Conservation (phyloP, 768 basidiomycete genomes). For the Lentinula raphanica region DNA sequence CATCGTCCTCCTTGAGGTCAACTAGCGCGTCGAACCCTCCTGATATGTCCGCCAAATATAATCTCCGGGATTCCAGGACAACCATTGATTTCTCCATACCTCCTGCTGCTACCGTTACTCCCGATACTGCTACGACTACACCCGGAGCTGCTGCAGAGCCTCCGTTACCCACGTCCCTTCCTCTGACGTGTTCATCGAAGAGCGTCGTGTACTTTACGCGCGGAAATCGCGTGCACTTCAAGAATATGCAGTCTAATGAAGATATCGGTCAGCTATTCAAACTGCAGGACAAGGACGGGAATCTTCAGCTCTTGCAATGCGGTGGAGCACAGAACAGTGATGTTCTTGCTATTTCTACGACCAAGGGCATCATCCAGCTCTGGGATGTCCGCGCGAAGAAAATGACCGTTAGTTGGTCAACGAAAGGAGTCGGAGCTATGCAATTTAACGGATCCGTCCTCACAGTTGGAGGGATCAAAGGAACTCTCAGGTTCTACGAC, state of each 20-base stretch:
- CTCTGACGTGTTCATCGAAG: conserved; percentile 36
- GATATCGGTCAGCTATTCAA: conserved; percentile 49
- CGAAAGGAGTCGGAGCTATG: conserved; percentile 57
- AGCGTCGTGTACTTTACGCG: conserved; percentile 47
- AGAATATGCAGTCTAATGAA: conserved; percentile 35
- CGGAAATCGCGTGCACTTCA: conserved; percentile 50
- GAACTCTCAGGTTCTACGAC: conserved; percentile 72
- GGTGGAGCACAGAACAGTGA: conserved; percentile 28
- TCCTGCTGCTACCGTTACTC: conserved; percentile 18
- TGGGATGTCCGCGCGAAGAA: conserved; percentile 65
- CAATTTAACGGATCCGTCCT: conserved; percentile 63
- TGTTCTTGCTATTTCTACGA: conserved; percentile 56
- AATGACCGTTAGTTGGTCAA: conserved; percentile 47
- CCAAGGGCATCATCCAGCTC: conserved; percentile 60
- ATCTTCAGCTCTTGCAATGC: conserved; percentile 38
- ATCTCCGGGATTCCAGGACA: conserved; percentile 28
- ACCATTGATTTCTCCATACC: conserved; percentile 30
- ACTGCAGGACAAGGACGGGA: conserved; percentile 40
- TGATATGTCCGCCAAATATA: conserved; percentile 28
- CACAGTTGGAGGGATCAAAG: conserved; percentile 61
- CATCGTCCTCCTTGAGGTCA: conserved; percentile 24
- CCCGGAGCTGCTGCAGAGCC: neutral
- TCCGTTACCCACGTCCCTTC: conserved; percentile 8
- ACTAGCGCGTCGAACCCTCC: conserved; percentile 22
- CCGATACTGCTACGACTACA: neutral